Percentiles rank a stretch among this genome's conserved stretches.
Conservation (phyloP, 2,329 filamentous ascomycete species). For the Alternaria conjuncta region DNA sequence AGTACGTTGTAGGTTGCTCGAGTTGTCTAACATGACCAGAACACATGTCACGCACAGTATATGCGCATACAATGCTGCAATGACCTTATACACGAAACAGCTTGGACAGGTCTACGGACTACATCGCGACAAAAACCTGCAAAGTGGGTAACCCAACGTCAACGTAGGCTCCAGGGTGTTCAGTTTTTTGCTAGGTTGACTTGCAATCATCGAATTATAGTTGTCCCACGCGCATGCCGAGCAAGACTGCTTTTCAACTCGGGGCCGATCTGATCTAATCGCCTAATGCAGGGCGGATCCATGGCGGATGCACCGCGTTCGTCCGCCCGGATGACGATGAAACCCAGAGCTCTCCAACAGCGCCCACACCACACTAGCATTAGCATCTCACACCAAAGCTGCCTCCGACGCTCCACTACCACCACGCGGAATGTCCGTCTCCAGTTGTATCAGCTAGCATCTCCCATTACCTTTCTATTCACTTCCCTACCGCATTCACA, state of each 20-base stretch:
- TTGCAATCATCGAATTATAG: neutral
- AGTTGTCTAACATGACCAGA: neutral
- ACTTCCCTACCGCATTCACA: neutral
- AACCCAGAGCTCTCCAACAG: conserved; percentile 19
- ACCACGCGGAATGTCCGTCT: conserved; percentile 16
- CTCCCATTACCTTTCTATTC: neutral
- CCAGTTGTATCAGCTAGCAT: conserved; percentile 6
- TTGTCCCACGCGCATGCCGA: neutral
- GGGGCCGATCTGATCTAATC: conserved; percentile 1
- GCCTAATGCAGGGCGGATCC: conserved; percentile 12
- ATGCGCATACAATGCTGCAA: neutral
- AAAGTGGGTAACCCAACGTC: too few relatives aligned
- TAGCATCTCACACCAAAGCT: conserved; percentile 18
- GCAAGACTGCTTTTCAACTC: neutral
- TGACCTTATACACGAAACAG: neutral
- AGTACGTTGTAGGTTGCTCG: neutral
- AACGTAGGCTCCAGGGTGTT: too few relatives aligned
- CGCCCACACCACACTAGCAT: conserved; percentile 11
- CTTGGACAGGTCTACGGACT: neutral
- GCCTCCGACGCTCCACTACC: neutral
- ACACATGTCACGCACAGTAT: neutral
- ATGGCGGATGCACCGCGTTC: conserved; percentile 19
- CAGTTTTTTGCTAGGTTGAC: too few relatives aligned
- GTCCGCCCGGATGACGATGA: conserved; percentile 28
- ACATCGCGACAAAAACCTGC: too few relatives aligned